phyloP scores from a whole-genome alignment of 2,329 filamentous ascomycete genomes.

The Stachybotrys chartarum region DNA sequence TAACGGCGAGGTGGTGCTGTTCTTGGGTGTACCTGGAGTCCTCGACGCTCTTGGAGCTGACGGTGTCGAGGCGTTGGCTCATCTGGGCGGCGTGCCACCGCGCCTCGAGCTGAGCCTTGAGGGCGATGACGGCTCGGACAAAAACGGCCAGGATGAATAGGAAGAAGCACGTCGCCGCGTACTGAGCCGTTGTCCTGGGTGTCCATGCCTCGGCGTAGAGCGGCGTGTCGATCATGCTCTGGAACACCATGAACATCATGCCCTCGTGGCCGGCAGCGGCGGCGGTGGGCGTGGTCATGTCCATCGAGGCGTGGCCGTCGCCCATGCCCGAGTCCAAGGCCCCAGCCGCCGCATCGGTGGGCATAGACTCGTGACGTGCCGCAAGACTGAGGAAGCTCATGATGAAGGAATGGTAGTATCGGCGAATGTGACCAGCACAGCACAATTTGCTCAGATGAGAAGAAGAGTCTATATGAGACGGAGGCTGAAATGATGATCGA shows the following conservation, averaged over 20 bases:
- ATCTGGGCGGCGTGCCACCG: conserved; percentile 56
- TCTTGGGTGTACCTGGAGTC: conserved; percentile 71
- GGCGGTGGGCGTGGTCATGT: conserved; percentile 6
- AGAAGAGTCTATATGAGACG: too few species aligned
- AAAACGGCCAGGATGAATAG: conserved; percentile 67
- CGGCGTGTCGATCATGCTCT: conserved; percentile 40
- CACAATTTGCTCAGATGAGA: too few species aligned
- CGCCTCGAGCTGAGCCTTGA: conserved; percentile 55
- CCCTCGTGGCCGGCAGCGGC: conserved; percentile 8
- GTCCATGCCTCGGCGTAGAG: conserved; percentile 64
- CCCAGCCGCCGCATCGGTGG: background rate
- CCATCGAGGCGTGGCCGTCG: conserved; percentile 3
- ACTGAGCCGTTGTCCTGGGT: conserved; percentile 60
- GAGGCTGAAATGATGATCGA: too few species aligned
- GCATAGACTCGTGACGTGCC: too few species aligned
- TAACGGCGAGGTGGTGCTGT: conserved; percentile 40
- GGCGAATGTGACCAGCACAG: too few species aligned
- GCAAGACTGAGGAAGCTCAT: too few species aligned
- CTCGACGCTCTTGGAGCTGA: conserved; percentile 69
- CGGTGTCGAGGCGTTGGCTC: conserved; percentile 67
- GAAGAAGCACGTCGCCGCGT: conserved; percentile 89
- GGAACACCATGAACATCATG: conserved; percentile 53
- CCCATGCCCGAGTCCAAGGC: conserved; percentile 15
- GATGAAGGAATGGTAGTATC: too few species aligned
- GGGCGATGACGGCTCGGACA: conserved; percentile 64